Conservation (phyloP, 2,329 filamentous ascomycete genomes). For the Apiospora marii region DNA sequence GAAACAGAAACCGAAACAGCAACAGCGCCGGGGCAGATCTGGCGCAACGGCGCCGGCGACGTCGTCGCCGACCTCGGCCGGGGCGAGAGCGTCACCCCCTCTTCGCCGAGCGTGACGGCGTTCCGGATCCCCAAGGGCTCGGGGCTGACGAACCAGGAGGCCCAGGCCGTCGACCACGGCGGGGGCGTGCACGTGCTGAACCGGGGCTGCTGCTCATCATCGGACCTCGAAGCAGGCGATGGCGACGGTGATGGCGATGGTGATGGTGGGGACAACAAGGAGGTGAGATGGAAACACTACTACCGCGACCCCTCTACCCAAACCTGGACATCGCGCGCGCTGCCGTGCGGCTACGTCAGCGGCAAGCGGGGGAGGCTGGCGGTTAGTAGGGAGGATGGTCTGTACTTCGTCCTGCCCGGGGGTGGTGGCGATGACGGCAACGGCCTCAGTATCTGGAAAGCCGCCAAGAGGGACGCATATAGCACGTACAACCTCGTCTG, state of each 20-base stretch:
- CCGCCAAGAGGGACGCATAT: conserved; percentile 40
- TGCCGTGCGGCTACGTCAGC: conserved; percentile 42
- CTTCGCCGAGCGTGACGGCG: conserved; percentile 50
- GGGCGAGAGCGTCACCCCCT: conserved; percentile 50
- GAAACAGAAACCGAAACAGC: conserved; percentile 38
- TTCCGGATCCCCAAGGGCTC: conserved; percentile 54
- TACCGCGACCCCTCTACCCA: conserved; percentile 40
- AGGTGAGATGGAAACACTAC: conserved; percentile 49
- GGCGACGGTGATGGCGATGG: conserved; percentile 32
- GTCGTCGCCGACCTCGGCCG: conserved; percentile 45
- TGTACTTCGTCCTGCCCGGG: conserved; percentile 49
- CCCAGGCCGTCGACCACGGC: conserved; percentile 52
- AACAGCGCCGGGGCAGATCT: conserved; percentile 43
- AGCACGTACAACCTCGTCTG: conserved; percentile 46
- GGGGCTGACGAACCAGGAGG: conserved; percentile 59
- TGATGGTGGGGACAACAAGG: background rate
- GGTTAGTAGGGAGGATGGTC: conserved; percentile 43
- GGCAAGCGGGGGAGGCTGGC: conserved; percentile 48
- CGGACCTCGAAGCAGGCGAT: no score
- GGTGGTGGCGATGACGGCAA: conserved; percentile 17
- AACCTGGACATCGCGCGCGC: conserved; percentile 43
- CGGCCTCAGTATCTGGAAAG: conserved; percentile 43
- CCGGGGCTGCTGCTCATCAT: conserved; percentile 44
- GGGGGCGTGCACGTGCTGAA: conserved; percentile 59
- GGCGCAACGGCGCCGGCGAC: conserved; percentile 49